Conservation (phyloP, 495 filamentous ascomycete species). For the Chaetomidium leptoderma region DNA sequence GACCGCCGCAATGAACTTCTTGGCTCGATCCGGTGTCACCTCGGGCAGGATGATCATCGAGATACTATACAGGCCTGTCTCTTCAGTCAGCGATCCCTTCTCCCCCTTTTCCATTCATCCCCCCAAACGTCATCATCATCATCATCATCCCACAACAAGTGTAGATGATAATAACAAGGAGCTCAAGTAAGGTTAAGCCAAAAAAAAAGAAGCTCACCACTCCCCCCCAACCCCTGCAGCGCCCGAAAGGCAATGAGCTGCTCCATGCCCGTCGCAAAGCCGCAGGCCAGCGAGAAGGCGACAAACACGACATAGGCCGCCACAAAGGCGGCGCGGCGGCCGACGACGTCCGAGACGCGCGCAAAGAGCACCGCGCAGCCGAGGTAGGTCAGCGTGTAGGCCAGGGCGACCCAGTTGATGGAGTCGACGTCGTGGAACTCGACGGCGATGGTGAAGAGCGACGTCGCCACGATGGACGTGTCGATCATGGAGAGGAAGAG, state of each 20-base stretch:
- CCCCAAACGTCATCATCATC: background rate
- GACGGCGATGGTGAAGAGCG: conserved; percentile 40
- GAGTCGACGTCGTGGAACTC: conserved; percentile 34
- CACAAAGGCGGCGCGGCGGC: conserved; percentile 46
- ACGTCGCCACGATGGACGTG: conserved; percentile 46
- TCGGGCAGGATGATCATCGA: conserved; percentile 51
- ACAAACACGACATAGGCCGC: conserved; percentile 50
- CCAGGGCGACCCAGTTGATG: conserved; percentile 47
- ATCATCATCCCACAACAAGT: too few species aligned
- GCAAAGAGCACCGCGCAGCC: conserved; percentile 47
- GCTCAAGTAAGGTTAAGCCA: too few species aligned
- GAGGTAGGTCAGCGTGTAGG: conserved; percentile 45
- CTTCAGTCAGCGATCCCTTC: background rate
- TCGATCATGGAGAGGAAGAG: conserved; percentile 43
- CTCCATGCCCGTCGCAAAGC: conserved; percentile 40
- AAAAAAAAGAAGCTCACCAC: conserved; percentile 28
- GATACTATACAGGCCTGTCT: conserved; percentile 40
- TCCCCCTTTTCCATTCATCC: background rate
- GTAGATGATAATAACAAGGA: too few species aligned
- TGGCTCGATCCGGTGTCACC: conserved; percentile 39
- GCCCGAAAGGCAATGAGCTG: conserved; percentile 47
- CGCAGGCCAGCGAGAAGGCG: conserved; percentile 52
- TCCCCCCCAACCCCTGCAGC: conserved; percentile 45
- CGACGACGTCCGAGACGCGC: conserved; percentile 51
- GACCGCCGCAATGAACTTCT: conserved; percentile 34